A percentile compares a stretch with the other conserved stretches of the same genome.
These are phyloP conservation scores for Mimosa bimucronata DNA, from an alignment of 306 rosid species.

Conservation along the genomic window DNA sequence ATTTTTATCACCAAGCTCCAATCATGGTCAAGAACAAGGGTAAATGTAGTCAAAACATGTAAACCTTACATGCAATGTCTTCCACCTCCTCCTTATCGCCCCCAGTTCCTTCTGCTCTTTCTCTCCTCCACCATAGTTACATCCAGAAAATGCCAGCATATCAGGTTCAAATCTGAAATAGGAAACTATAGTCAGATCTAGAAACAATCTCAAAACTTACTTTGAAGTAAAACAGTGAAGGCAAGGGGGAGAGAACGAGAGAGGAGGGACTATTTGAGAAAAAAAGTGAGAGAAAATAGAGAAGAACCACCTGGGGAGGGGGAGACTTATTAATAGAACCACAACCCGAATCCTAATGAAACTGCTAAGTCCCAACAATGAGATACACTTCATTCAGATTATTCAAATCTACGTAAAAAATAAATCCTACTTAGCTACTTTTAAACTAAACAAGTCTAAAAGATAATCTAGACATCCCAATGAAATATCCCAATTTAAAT, in stretches of 20 bases:
- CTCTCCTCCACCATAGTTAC: slow-evolving; percentile 98
- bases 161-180: slow-evolving; percentile 90
- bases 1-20: slow-evolving; percentile 25
- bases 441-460: not conserved
- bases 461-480: not conserved
- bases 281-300: not conserved
- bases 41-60: slow-evolving; percentile 26
- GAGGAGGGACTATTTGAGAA: not conserved
- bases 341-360: not conserved
- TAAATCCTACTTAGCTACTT: not conserved
- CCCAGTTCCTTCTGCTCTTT: slow-evolving; percentile 85
- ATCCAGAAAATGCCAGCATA: slow-evolving; percentile 99
- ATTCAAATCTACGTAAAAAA: not conserved
- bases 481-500: not conserved
- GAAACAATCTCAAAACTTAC: slow-evolving; percentile 36
- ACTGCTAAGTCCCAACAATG: not conserved
- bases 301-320: not conserved
- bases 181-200: slow-evolving; percentile 26
- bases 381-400: not conserved
- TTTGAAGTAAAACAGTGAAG: not conserved
- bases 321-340: not conserved
- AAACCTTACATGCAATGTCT: slow-evolving; percentile 85
- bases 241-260: not conserved
- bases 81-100: slow-evolving; percentile 94
- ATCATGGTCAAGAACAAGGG: slow-evolving; percentile 13